Evolutionary conservation across 495 filamentous ascomycete genomes (phyloP).

Genomic region (Penicillium flavigenum): DNA sequence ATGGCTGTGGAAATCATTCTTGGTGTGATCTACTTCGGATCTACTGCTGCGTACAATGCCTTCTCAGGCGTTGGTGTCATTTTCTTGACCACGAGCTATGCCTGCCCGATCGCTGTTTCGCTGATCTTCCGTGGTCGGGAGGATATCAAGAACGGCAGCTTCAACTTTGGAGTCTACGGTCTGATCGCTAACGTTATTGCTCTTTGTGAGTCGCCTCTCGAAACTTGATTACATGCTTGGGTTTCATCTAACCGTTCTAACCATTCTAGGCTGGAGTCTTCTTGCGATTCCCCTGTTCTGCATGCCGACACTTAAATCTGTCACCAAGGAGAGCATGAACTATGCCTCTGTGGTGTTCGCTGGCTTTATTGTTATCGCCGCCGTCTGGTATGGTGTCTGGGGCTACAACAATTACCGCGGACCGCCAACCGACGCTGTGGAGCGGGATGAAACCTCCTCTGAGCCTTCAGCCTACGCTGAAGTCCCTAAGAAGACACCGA

Average conservation of each 20-base stretch:
- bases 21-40: conserved; percentile 58
- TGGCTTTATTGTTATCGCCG: conserved; percentile 50
- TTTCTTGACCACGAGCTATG: conserved; percentile 55
- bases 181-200: conserved; percentile 54
- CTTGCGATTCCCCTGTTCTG: conserved; percentile 56
- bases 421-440: conserved; percentile 30
- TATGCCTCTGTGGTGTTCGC: conserved; percentile 61
- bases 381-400: conserved; percentile 61
- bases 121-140: conserved; percentile 49
- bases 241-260: conserved; percentile 13
- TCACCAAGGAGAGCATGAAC: conserved; percentile 46
- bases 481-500: conserved; percentile 12
- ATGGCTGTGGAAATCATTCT: conserved; percentile 52
- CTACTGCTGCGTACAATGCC: conserved; percentile 56
- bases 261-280: conserved; percentile 52
- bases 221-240: not conserved
- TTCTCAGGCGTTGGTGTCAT: conserved; percentile 62
- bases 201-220: conserved; percentile 42
- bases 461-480: conserved; percentile 16
- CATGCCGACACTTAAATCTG: conserved; percentile 40
- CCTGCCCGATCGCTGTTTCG: conserved; percentile 51
- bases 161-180: conserved; percentile 57
- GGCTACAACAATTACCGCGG: conserved; percentile 45
- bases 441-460: conserved; percentile 15
- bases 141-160: conserved; percentile 53